Evolutionary conservation across 345 rosid species (phyloP), one percentile per base, ranked within the genome.

Genomic region (Citrus trifoliata): DNA sequence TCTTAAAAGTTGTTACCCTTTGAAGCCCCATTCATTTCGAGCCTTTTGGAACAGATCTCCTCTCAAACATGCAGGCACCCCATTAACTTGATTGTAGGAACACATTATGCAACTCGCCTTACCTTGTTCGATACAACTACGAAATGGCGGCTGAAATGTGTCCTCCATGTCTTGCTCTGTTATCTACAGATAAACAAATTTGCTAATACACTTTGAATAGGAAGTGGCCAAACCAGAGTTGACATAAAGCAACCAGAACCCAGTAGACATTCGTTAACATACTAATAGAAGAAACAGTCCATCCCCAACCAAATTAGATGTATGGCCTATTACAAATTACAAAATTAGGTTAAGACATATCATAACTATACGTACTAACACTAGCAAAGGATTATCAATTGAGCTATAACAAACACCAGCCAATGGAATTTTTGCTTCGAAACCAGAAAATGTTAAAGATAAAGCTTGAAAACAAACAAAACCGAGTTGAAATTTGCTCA

Each of bases 71-170:
- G 94, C 93, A 32, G 98, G 99, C 62, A 92, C 93, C 46, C 98
- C 99, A 76, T 95, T 90, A 76, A 95, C 93, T 81, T 80, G 88
- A 86, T 90, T 95, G 83, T 92, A 93, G 12, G 99, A 89, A 76
- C 99, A 93, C 98, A 95, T 95, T 84, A 95, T 86, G 91, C 99
- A 93, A 84, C 96, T 93, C 40, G 95, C 98, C 89, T 91, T 89
- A 61, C 93, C 99, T 84, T 91, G 87, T 76, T 83, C 80, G 9
- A 95, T 67, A 78, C 98, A 93, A 67, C 94, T 88, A 64, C 80
- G 86, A 81, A 95, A 95, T 16, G 98, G 99, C 0, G 96, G 96
- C 86, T 91, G 88, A 79, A 80, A 95, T 2, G 97, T 90, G 70
- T 95, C 99, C 81, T 87, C 91, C 92, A 89, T 76, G 83, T 95